Evolutionary conservation across 192 early-diverging fungal genomes (phyloP).

Genomic region (Jimgerdemannia flammicorona): DNA sequence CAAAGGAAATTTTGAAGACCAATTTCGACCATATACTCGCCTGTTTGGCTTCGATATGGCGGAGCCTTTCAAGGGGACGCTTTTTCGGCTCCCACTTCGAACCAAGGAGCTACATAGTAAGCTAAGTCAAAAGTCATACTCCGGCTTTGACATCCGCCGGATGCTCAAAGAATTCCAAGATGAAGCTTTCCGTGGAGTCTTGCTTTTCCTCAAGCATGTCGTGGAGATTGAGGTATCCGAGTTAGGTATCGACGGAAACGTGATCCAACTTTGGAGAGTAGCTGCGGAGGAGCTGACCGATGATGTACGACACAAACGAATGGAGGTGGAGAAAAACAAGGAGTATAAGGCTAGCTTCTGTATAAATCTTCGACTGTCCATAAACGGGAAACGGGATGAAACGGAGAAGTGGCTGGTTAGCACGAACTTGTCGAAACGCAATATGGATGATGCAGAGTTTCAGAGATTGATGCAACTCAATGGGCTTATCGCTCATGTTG

Average conservation of each 20-base stretch:
- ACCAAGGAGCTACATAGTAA: not conserved
- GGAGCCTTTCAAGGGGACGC: slow-evolving; percentile 20
- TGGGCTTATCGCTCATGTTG: not conserved
- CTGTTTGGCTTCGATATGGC: slow-evolving; percentile 20
- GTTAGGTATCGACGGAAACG: not conserved
- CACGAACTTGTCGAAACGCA: not conserved
- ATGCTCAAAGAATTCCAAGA: not conserved
- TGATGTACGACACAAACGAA: not conserved
- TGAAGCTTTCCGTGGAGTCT: not conserved
- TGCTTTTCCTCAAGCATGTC: slow-evolving; percentile 5
- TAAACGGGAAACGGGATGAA: not conserved
- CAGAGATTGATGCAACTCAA: not conserved
- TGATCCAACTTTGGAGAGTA: not conserved
- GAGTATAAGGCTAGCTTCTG: not conserved
- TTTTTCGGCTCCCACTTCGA: slow-evolving; percentile 25
- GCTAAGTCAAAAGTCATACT: not conserved
- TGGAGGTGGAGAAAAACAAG: not conserved
- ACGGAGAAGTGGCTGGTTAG: not conserved
- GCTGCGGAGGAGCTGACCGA: not conserved
- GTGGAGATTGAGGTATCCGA: slow-evolving; percentile 1
- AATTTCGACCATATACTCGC: not conserved
- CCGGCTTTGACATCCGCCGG: not conserved
- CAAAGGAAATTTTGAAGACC: no score
- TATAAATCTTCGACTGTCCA: not conserved
- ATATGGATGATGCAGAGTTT: not conserved